Evolutionary conservation across 768 basidiomycete species (phyloP), one percentile per base, ranked within the genome.

Genomic region (Mycena metata): DNA sequence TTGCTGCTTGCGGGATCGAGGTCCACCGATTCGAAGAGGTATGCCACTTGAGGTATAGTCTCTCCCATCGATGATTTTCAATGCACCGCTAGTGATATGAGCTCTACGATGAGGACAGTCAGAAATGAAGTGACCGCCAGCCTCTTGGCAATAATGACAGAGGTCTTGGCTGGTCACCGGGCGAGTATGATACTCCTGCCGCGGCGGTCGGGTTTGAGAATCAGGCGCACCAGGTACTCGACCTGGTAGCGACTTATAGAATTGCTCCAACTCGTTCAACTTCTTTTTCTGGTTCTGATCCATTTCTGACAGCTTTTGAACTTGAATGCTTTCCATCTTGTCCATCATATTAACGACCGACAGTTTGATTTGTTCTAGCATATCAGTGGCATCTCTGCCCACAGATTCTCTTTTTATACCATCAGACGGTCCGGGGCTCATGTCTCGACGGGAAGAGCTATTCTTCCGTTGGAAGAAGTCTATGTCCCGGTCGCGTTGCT

Each of bases 281-380:
- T 63, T 35, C 10, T 52, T 52, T n/a, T 54, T 42, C 12, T 54
- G 41, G 6, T 12, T 7, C 2, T 19, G 23, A 11, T 56, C 39
- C 15, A 56, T 41, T 19, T 24, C 5, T 1, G 54, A 12, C 23
- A 56, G 2, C 12, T 13, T 7, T 23, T 56, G n/a, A 6, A 15
- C 15, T 3, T n/a, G 21, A 12, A 8, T 15, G 5, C 1, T 39
- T 6, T 55, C 62, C 5, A 64, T 7, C 0, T 30, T 15, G 23
- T 47, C 54, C 24, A 54, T 35, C 62, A 64, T 64, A 36, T 49
- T 55, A 2, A 56, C 52, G 16, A 64, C 52, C 3, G 52, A 46
- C 35, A 24, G 2, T 19, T 64, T 64, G 16, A 56, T 64, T 4
- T 17, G 7, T 26, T 45, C 62, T 13, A 64, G 33, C 62, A 64